A percentile compares a stretch with the other conserved stretches of the same genome.
Conservation (phyloP, 129 eudicot genomes). For the Centrapalus pauciflorus region DNA sequence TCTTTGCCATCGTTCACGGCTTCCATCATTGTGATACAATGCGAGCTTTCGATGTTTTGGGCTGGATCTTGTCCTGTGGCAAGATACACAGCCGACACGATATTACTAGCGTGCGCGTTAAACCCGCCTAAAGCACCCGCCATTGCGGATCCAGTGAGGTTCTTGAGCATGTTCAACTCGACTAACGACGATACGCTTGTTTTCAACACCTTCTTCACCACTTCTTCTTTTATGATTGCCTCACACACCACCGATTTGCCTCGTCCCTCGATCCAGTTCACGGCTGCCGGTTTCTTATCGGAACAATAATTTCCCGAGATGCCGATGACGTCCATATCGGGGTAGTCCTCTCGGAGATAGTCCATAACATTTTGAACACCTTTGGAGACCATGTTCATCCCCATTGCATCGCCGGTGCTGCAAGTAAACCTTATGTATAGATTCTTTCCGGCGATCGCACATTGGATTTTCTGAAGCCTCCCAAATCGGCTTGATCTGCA, state of each 20-base stretch:
- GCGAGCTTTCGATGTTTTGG: constrained; percentile 55
- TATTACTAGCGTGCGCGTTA: constrained; percentile 58
- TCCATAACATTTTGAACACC: constrained; percentile 34
- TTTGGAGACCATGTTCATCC: constrained; percentile 43
- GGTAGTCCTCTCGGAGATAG: constrained; percentile 24
- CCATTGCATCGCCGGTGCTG: constrained; percentile 40
- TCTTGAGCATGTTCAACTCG: constrained; percentile 62
- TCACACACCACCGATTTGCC: constrained; percentile 49
- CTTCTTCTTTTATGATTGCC: constrained; percentile 46
- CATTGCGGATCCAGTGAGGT: constrained; percentile 53
- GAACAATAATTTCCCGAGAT: constrained; percentile 52
- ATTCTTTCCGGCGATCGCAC: constrained; percentile 36
- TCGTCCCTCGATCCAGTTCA: constrained; percentile 48
- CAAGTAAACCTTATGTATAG: constrained; percentile 33
- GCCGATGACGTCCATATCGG: constrained; percentile 38
- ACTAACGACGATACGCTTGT: constrained; percentile 44
- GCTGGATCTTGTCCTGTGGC: constrained; percentile 70
- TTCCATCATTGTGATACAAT: constrained; percentile 68
- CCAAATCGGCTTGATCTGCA: constrained; percentile 38
- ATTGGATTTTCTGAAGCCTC: constrained; percentile 25
- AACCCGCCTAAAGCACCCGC: constrained; percentile 67
- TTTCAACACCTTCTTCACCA: constrained; percentile 50
- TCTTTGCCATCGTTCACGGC: constrained; percentile 45
- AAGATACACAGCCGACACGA: constrained; percentile 45
- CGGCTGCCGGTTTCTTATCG: constrained; percentile 46